Conservation (phyloP, 306 rosid species). For the Vigna radiata region DNA sequence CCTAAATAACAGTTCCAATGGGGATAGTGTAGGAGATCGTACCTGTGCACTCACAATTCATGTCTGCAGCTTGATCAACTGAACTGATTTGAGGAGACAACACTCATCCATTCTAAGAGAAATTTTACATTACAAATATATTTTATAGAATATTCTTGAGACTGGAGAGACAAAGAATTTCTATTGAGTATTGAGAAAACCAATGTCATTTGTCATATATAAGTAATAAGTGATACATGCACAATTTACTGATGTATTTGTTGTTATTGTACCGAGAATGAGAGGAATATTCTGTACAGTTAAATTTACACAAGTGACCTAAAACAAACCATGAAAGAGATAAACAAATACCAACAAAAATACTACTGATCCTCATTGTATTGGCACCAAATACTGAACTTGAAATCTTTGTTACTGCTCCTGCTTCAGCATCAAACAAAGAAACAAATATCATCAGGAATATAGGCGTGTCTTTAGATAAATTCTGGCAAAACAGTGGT, state of each 20-base stretch:
- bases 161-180: constrained; percentile 26
- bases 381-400: constrained; percentile 31
- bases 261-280: constrained; percentile 50
- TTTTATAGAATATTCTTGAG: background rate
- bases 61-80: background rate
- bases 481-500: constrained; percentile 25
- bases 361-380: constrained; percentile 43
- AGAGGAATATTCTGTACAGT: constrained; percentile 60
- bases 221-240: constrained; percentile 46
- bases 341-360: constrained; percentile 49
- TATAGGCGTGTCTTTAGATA: constrained; percentile 9
- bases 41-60: background rate
- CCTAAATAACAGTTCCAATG: background rate
- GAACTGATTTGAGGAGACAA: background rate
- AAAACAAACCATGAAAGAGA: constrained; percentile 42
- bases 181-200: constrained; percentile 35
- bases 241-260: constrained; percentile 56
- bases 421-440: constrained; percentile 41
- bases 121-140: background rate
- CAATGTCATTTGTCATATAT: constrained; percentile 43
- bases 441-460: constrained; percentile 36
- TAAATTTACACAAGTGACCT: constrained; percentile 47
- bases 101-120: background rate
- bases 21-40: background rate
- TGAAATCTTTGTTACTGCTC: constrained; percentile 27